Conservation (phyloP, 2,329 filamentous ascomycete genomes). For the Cladosporium sp. region DNA sequence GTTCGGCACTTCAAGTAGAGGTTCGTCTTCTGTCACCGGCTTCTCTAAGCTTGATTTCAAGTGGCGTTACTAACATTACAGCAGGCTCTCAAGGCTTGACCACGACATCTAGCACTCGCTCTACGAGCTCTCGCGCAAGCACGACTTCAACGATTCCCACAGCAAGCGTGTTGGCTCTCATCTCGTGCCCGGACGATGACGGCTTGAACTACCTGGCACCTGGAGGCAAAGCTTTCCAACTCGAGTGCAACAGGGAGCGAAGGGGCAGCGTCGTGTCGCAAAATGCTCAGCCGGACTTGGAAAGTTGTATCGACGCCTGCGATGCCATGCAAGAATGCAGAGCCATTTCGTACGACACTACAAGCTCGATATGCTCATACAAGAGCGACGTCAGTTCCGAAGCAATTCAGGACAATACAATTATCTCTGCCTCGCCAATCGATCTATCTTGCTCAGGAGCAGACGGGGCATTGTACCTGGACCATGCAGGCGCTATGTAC, state of each 20-base stretch:
- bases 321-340: conserved; percentile 17
- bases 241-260: conserved; percentile 21
- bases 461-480: conserved; percentile 20
- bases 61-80: no score
- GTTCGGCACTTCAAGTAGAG: conserved; percentile 5
- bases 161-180: conserved; percentile 16
- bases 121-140: no score
- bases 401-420: not conserved
- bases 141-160: conserved; percentile 16
- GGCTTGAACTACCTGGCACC: conserved; percentile 23
- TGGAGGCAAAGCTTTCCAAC: conserved; percentile 19
- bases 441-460: conserved; percentile 24
- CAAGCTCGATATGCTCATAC: conserved; percentile 16
- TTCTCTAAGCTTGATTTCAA: no score
- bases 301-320: conserved; percentile 24
- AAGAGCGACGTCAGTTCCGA: not conserved
- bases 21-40: no score
- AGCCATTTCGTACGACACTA: conserved; percentile 16
- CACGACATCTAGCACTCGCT: no score
- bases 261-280: conserved; percentile 15
- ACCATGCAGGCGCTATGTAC: conserved; percentile 23
- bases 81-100: no score
- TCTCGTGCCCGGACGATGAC: conserved; percentile 24
- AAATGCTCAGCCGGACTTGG: conserved; percentile 16
- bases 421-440: conserved; percentile 14